These are phyloP conservation scores for Stagonosporopsis chrysanthemi DNA, from an alignment of 2,329 filamentous ascomycete genomes.

Conservation along the genomic window DNA sequence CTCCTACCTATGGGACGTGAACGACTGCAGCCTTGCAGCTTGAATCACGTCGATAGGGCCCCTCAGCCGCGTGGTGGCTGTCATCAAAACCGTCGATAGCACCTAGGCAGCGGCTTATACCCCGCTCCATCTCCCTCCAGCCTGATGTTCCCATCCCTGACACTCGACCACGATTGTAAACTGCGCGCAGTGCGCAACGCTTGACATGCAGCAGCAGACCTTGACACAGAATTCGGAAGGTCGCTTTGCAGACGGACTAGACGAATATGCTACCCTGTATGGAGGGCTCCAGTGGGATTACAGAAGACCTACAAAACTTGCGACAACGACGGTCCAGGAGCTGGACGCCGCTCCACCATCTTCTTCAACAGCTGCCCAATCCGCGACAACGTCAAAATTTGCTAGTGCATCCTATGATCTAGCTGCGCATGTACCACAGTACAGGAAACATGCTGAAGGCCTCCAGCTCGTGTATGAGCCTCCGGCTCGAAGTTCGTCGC, in stretches of 20 bases:
- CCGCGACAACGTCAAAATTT: slow-evolving; percentile 3
- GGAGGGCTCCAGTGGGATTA: slow-evolving; percentile 10
- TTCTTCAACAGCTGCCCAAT: not conserved
- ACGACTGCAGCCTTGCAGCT: not conserved
- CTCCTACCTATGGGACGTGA: not conserved
- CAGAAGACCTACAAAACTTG: slow-evolving; percentile 2
- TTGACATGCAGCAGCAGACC: slow-evolving; percentile 8
- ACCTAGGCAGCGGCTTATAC: slow-evolving; percentile 3
- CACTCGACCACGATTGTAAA: not conserved
- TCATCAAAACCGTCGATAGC: not conserved
- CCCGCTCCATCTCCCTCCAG: slow-evolving; percentile 4
- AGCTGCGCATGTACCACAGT: slow-evolving; percentile 16
- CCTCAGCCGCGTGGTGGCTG: slow-evolving; percentile 10
- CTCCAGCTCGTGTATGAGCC: slow-evolving; percentile 14
- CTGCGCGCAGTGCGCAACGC: slow-evolving; percentile 1
- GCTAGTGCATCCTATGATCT: slow-evolving; percentile 19
- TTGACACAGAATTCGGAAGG: not conserved
- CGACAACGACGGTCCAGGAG: slow-evolving; percentile 11
- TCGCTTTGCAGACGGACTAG: slow-evolving; percentile 10
- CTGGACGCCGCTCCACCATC: slow-evolving; percentile 3
- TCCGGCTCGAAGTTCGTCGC: slow-evolving; percentile 5
- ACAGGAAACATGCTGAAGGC: slow-evolving; percentile 18
- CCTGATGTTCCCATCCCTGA: slow-evolving; percentile 6
- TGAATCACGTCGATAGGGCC: not conserved
- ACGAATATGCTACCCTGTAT: slow-evolving; percentile 12